These are phyloP conservation scores for Lactuca sativa DNA, from an alignment of 129 eudicot genomes.

Conservation along the genomic window DNA sequence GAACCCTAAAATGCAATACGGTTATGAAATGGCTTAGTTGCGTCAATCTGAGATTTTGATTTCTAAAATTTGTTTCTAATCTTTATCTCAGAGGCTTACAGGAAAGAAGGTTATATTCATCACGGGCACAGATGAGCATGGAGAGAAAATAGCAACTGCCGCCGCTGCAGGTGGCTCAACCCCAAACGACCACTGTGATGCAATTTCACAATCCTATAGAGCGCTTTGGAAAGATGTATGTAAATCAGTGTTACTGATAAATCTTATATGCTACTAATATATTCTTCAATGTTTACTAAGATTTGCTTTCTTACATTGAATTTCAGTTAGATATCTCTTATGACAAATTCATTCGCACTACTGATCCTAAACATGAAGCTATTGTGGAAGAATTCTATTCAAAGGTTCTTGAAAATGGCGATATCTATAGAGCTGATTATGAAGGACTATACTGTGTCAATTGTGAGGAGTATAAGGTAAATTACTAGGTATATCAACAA, in stretches of 20 bases:
- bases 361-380: conserved; percentile 81
- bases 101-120: conserved; percentile 88
- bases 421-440: conserved; percentile 90
- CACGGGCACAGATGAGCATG: conserved; percentile 98
- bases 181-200: conserved; percentile 82
- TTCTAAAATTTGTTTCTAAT: conserved; percentile 17
- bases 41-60: neutral
- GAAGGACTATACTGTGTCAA: conserved; percentile 97
- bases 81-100: conserved; percentile 65
- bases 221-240: conserved; percentile 94
- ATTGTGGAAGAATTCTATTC: conserved; percentile 85
- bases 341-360: conserved; percentile 94
- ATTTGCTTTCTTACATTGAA: conserved; percentile 14
- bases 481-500: neutral
- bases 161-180: conserved; percentile 77
- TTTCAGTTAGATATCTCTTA: conserved; percentile 84
- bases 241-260: conserved; percentile 21
- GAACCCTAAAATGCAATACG: conserved; percentile 4
- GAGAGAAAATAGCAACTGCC: conserved; percentile 97
- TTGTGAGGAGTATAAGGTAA: conserved; percentile 98
- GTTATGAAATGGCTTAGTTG: neutral
- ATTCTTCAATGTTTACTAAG: conserved; percentile 6
- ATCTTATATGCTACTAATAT: neutral
- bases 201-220: conserved; percentile 76
- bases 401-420: conserved; percentile 89